Conservation (phyloP, 2,329 filamentous ascomycete genomes). For the Sporothrix dimorphospora region DNA sequence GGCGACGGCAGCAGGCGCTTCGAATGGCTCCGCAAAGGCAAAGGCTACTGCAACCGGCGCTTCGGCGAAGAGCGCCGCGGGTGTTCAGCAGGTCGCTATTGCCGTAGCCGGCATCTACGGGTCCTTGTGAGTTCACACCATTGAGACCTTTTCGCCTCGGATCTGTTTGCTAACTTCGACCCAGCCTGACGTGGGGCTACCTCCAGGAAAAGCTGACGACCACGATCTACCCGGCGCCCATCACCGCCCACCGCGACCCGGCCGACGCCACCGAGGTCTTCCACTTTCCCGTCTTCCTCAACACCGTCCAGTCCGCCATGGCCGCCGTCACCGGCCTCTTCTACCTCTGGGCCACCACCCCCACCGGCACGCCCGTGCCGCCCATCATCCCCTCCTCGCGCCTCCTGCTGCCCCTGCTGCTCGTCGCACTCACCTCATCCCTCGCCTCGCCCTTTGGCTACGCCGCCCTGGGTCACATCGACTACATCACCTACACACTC, state of each 20-base stretch:
- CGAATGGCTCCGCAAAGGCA: conserved; percentile 41
- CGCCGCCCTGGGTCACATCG: conserved; percentile 86
- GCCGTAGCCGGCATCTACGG: conserved; percentile 96
- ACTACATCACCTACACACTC: conserved; percentile 97
- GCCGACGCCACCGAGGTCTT: conserved; percentile 70
- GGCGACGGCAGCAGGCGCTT: conserved; percentile 38
- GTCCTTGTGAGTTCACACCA: conserved; percentile 73
- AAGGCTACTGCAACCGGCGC: conserved; percentile 27
- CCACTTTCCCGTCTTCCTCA: conserved; percentile 92
- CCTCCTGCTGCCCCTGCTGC: conserved; percentile 76
- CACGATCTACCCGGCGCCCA: conserved; percentile 71
- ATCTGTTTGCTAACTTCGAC: neutral
- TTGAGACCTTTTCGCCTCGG: no score
- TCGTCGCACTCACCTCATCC: conserved; percentile 85
- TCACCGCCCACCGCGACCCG: conserved; percentile 37
- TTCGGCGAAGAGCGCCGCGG: conserved; percentile 43
- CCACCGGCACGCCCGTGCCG: conserved; percentile 51
- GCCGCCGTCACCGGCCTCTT: conserved; percentile 79
- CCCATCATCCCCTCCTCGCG: conserved; percentile 75
- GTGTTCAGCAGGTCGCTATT: conserved; percentile 74
- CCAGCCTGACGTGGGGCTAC: conserved; percentile 88
- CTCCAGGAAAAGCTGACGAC: conserved; percentile 98
- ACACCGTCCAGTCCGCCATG: conserved; percentile 91
- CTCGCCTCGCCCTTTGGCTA: conserved; percentile 96
- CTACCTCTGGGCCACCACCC: conserved; percentile 74